These are phyloP conservation scores for Aspergillus proliferans DNA, from an alignment of 2,329 filamentous ascomycete genomes.

Conservation along the genomic window DNA sequence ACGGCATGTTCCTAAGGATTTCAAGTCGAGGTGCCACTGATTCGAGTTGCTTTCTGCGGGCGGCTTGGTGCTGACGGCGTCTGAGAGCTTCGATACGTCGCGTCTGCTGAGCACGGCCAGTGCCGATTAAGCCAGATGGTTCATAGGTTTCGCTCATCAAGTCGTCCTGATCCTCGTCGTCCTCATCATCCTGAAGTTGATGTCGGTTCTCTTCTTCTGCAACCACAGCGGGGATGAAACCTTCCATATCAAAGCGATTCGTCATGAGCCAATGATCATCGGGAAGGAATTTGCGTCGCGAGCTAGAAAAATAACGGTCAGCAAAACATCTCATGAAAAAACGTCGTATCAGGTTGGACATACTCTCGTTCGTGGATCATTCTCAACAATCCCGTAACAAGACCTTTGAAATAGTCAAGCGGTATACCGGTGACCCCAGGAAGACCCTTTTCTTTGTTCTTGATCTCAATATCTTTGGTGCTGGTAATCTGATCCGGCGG, in stretches of 20 bases:
- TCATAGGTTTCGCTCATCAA: slow-evolving; percentile 30
- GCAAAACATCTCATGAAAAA: neutral
- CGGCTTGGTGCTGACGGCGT: slow-evolving; percentile 59
- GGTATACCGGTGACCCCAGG: slow-evolving; percentile 65
- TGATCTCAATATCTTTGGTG: slow-evolving; percentile 31
- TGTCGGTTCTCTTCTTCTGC: slow-evolving; percentile 75
- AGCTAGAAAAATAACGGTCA: slow-evolving; percentile 39
- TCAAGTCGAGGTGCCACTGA: slow-evolving; percentile 80
- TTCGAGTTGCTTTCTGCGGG: slow-evolving; percentile 66
- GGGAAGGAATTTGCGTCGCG: slow-evolving; percentile 75
- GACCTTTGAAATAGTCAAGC: slow-evolving; percentile 69
- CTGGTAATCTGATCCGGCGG: slow-evolving; percentile 17
- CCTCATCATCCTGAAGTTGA: slow-evolving; percentile 58
- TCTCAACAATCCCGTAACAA: slow-evolving; percentile 71
- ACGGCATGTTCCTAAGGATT: slow-evolving; percentile 91
- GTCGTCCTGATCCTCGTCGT: slow-evolving; percentile 49
- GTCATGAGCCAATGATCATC: slow-evolving; percentile 93
- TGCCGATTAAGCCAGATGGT: slow-evolving; percentile 45
- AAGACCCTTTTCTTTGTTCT: slow-evolving; percentile 43
- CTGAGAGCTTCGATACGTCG: slow-evolving; percentile 58
- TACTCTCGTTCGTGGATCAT: slow-evolving; percentile 86
- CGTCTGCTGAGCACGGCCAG: slow-evolving; percentile 56
- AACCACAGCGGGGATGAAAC: slow-evolving; percentile 80
- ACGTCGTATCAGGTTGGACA: slow-evolving; percentile 8
- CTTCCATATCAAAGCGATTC: slow-evolving; percentile 74